Evolutionary conservation across 108 stramenopile genomes (phyloP).

Genomic region (Mediolabrus comicus): DNA sequence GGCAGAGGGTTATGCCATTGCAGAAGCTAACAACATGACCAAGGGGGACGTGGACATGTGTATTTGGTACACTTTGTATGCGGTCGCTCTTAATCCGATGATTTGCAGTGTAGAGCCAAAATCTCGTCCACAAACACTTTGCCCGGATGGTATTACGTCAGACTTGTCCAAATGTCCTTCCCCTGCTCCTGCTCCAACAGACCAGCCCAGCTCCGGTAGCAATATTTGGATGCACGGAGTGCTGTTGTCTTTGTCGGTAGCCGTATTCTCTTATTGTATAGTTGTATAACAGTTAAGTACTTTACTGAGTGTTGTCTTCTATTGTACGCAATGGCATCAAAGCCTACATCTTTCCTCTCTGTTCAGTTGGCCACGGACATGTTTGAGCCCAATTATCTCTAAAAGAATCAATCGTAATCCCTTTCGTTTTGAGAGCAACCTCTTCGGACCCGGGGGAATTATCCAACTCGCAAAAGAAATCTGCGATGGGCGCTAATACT

Average conservation of each 20-base stretch:
- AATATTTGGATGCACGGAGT: background rate
- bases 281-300: background rate
- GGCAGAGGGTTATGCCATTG: conserved; percentile 10
- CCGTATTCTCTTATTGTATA: background rate
- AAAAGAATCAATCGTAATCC: conserved; percentile 71
- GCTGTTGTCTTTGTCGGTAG: background rate
- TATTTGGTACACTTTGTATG: conserved; percentile 14
- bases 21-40: conserved; percentile 12
- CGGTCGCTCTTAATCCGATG: conserved; percentile 23
- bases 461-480: conserved; percentile 75
- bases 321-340: background rate
- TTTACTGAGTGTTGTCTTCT: background rate
- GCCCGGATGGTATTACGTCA: conserved; percentile 14
- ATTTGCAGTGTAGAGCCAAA: conserved; percentile 17
- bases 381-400: conserved; percentile 71
- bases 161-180: conserved; percentile 24
- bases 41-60: conserved; percentile 15
- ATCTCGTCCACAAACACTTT: conserved; percentile 1
- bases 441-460: conserved; percentile 60
- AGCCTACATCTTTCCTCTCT: conserved; percentile 4
- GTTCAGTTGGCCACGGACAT: conserved; percentile 33
- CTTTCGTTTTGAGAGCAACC: conserved; percentile 59
- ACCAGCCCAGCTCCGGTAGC: background rate
- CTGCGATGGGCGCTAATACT: conserved; percentile 59
- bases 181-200: background rate